Evolutionary conservation across 2,329 filamentous ascomycete genomes (phyloP).

Genomic region (Calonectria henricotiae): DNA sequence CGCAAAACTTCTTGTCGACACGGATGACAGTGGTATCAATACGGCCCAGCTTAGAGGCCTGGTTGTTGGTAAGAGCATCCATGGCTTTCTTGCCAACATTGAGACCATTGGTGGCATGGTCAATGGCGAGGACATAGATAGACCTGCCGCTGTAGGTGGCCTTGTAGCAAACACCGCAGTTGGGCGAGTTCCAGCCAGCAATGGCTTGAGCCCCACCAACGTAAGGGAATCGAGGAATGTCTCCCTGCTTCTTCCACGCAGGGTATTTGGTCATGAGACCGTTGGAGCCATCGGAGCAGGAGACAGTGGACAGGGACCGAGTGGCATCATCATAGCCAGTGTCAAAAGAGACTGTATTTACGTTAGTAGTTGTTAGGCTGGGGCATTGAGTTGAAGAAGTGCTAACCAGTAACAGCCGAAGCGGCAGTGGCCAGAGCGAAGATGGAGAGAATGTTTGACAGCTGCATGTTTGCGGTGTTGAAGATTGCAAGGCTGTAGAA

Average conservation of each 20-base stretch:
- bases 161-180: constrained; percentile 75
- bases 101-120: constrained; percentile 67
- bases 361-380: constrained; percentile 35
- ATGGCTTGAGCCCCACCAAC: constrained; percentile 71
- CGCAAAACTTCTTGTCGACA: constrained; percentile 65
- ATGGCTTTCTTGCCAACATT: constrained; percentile 72
- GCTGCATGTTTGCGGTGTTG: constrained; percentile 49
- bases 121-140: constrained; percentile 72
- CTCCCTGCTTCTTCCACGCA: constrained; percentile 71
- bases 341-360: constrained; percentile 77
- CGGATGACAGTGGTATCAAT: constrained; percentile 67
- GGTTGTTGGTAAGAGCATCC: constrained; percentile 70
- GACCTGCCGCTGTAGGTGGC: constrained; percentile 68
- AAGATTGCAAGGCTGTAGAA: neutral
- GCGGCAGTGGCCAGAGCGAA: constrained; percentile 59
- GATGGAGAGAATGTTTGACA: constrained; percentile 60
- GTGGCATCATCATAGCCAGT: constrained; percentile 76
- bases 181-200: constrained; percentile 70
- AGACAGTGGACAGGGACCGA: constrained; percentile 71
- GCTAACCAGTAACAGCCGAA: constrained; percentile 58
- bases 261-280: constrained; percentile 75
- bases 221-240: constrained; percentile 69
- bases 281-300: constrained; percentile 79
- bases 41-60: constrained; percentile 67
- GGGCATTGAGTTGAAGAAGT: neutral